Evolutionary conservation across 306 rosid species (phyloP).

Genomic region (Cucurbita ficifolia): DNA sequence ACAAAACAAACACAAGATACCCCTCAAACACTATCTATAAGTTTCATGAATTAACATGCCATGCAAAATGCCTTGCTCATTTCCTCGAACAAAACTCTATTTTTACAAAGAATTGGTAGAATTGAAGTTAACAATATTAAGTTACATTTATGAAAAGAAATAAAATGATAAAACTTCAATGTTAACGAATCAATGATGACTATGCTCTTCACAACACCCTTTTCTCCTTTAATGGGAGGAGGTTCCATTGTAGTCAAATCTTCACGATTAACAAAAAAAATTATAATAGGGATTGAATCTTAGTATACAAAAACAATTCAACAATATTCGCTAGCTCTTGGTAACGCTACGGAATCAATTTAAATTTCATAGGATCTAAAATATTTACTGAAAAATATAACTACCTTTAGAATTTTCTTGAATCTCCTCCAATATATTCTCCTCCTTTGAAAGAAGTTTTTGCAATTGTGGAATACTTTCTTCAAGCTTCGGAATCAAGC

Average conservation of each 20-base stretch:
- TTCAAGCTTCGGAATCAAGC: constrained; percentile 70
- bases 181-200: background rate
- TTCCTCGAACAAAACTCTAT: background rate
- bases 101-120: background rate
- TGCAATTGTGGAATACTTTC: constrained; percentile 58
- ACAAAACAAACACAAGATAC: background rate
- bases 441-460: constrained; percentile 58
- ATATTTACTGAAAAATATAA: background rate
- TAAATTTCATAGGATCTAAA: background rate
- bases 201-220: background rate
- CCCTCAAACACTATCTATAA: background rate
- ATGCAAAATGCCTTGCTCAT: background rate
- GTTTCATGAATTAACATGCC: background rate
- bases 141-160: background rate
- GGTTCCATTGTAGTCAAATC: background rate
- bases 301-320: background rate
- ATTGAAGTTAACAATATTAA: background rate
- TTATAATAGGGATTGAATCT: background rate
- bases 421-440: constrained; percentile 66
- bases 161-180: background rate
- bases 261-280: background rate
- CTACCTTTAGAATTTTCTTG: constrained; percentile 67
- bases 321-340: background rate
- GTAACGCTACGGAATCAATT: background rate
- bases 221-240: background rate